These are phyloP conservation scores for Citrullus amarus DNA, from an alignment of 306 rosid species.

Conservation along the genomic window DNA sequence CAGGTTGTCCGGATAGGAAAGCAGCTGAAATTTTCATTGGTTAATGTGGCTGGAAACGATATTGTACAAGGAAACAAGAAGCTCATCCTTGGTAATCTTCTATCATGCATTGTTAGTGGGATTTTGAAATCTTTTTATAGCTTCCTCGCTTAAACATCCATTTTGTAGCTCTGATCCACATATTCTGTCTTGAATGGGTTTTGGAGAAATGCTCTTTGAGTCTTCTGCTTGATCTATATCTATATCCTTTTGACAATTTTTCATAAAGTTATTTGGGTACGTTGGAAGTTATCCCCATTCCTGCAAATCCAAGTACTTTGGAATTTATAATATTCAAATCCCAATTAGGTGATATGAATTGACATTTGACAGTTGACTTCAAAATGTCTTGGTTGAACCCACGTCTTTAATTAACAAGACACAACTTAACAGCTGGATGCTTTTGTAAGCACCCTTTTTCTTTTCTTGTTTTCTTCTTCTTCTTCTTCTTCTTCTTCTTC, in stretches of 20 bases:
- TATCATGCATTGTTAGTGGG: background rate
- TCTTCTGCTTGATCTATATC: background rate
- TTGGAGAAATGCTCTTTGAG: background rate
- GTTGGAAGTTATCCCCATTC: background rate
- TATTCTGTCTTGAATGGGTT: background rate
- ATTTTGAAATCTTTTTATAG: background rate
- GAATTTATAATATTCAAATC: background rate
- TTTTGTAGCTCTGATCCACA: background rate
- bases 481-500: too few species aligned
- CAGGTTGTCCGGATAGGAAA: conserved; percentile 67
- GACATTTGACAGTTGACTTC: background rate
- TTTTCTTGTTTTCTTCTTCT: background rate
- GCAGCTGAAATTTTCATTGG: conserved; percentile 68
- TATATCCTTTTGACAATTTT: background rate
- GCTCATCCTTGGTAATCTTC: conserved; percentile 71
- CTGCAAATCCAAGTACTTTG: background rate
- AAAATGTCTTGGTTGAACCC: background rate
- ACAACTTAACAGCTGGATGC: background rate
- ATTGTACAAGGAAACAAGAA: conserved; percentile 98
- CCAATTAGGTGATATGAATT: background rate
- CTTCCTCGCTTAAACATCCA: background rate
- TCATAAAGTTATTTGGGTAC: background rate
- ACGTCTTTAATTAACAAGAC: background rate
- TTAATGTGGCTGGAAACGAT: conserved; percentile 86
- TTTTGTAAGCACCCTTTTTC: background rate